Percentiles rank a stretch among this genome's conserved stretches.
These are phyloP conservation scores for Auxenochlorella protothecoides DNA, from an alignment of 139 green algal genomes.

Conservation along the genomic window DNA sequence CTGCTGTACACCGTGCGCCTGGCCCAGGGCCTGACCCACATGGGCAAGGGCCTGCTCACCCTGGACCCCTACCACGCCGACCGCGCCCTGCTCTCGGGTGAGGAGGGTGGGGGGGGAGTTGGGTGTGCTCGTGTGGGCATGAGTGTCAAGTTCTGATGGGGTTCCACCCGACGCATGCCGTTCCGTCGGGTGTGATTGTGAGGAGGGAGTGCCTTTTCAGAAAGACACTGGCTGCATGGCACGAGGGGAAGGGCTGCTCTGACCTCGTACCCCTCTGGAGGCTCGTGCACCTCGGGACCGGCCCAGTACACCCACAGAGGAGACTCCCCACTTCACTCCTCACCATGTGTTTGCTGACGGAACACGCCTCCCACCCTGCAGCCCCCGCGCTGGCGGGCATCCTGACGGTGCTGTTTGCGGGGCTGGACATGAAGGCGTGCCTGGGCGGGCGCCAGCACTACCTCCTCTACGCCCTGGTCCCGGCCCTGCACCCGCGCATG, in stretches of 20 bases:
- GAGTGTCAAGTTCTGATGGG: no score
- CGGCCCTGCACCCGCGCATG: slow-evolving; percentile 90
- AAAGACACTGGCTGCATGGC: no score
- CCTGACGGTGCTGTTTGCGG: slow-evolving; percentile 61
- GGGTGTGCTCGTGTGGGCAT: no score
- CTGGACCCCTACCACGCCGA: slow-evolving; percentile 86
- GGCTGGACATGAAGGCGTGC: slow-evolving; percentile 64
- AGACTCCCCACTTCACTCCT: no score
- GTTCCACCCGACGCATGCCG: no score
- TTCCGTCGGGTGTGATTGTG: no score
- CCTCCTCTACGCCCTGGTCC: slow-evolving; percentile 82
- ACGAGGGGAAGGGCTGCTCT: no score
- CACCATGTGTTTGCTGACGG: neutral
- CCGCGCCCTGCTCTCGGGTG: slow-evolving; percentile 69
- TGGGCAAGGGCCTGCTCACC: slow-evolving; percentile 94
- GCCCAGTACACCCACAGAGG: no score
- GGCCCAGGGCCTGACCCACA: slow-evolving; percentile 64
- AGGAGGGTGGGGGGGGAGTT: neutral
- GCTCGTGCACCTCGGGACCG: no score
- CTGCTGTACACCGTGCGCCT: slow-evolving; percentile 78
- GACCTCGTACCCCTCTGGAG: no score
- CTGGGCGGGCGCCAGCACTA: slow-evolving; percentile 84
- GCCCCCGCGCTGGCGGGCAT: slow-evolving; percentile 71
- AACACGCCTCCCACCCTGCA: slow-evolving; percentile 9
- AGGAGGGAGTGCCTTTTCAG: no score